Evolutionary conservation across 306 rosid species (phyloP).

Genomic region (Vicia villosa): DNA sequence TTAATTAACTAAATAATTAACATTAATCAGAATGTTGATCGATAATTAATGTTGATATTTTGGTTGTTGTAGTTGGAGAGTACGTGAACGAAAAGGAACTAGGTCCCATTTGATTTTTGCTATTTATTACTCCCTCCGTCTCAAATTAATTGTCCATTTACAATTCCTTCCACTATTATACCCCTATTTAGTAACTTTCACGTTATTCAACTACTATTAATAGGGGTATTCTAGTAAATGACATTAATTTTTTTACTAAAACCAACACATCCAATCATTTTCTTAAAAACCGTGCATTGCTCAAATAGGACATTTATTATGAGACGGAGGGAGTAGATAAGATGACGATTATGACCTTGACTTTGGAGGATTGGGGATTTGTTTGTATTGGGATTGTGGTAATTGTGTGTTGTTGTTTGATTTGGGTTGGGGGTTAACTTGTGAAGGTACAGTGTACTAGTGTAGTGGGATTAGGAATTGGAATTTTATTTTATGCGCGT

Average conservation of each 20-base stretch:
- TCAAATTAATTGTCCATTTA: too few relatives aligned
- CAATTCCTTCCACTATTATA: too few relatives aligned
- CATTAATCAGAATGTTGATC: neutral
- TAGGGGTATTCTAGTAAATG: too few relatives aligned
- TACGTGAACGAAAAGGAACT: neutral
- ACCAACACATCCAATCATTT: too few relatives aligned
- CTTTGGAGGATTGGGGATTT: neutral
- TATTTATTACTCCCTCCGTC: too few relatives aligned
- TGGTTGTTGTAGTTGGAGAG: neutral
- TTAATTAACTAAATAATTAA: neutral
- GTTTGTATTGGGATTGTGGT: constrained; percentile 38
- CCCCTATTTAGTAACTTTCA: too few relatives aligned
- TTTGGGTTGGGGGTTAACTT: constrained; percentile 2
- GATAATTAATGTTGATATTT: neutral
- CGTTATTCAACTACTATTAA: too few relatives aligned
- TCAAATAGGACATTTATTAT: too few relatives aligned
- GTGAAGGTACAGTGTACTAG: neutral
- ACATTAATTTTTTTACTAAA: too few relatives aligned
- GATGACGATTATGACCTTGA: constrained; percentile 34
- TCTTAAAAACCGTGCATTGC: too few relatives aligned
- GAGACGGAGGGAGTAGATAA: too few relatives aligned
- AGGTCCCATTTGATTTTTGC: constrained; percentile 34
- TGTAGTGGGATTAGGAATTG: constrained; percentile 32
- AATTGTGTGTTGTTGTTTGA: neutral
- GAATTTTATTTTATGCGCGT: constrained; percentile 10